Base-by-base conservation (phyloP, 202 grass and related monocot species). In the Carex arenaria region DNA sequence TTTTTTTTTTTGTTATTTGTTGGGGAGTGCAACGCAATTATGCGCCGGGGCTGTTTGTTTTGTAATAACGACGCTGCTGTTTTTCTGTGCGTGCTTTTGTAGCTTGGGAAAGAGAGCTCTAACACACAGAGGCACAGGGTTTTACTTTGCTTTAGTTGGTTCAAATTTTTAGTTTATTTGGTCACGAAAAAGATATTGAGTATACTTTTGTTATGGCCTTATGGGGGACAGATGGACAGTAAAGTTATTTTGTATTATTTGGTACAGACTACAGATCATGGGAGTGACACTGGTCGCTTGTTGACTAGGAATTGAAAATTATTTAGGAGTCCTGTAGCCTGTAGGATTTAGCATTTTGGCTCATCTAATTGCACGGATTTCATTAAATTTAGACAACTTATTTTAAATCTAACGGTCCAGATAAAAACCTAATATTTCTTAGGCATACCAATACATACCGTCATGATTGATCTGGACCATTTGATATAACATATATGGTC, bases 21-120 rank as follows among this genome's bases (percentile, higher is more conserved):
- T 72, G 86, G 67, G 77, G 78, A 34, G 69, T 43, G 56, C 40
- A 69, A 64, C 78, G 73, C 19, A 69, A 75, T 80, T 66, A 88
- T 86, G 60, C 54, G 9, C 42, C 52, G 42, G 47, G 30, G 67
- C 51, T 9, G 76, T 86, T 10, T 76, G 69, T 14, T 87, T 72
- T 85, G 75, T 89, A 82, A 83, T 78, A 74, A 87, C 73, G 54
- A 84, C 22, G n/a, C 26, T 80, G 64, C 45, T 36, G 28, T 42
- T 76, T 81, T 68, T 63, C 78, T 85, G 34, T 70, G 65, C 72
- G 64, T 67, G 34, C 64, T 81, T 81, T 81, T 64, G 55, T 82
- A 64, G 42, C 22, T 13, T 82, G 20, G 80, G 61, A 68, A 82
- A 67, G 53, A 82, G 80, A 55, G 80, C 79, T 31, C n/a, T 66